Evolutionary conservation across 2,329 filamentous ascomycete genomes (phyloP), one percentile per base, ranked within the genome.

Genomic region (Sclerotinia nivalis): DNA sequence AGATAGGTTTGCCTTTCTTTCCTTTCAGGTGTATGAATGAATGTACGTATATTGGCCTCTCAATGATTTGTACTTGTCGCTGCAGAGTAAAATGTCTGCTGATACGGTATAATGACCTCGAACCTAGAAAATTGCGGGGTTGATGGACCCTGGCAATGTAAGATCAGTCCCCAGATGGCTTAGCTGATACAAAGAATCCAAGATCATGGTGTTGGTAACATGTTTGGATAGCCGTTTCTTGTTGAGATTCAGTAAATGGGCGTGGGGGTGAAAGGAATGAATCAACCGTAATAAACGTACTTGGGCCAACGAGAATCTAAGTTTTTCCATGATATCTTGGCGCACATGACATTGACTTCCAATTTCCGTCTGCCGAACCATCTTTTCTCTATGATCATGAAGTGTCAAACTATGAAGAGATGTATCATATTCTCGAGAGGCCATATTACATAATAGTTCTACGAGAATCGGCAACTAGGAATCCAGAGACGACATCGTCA

Each of bases 91-190:
- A 66, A 66, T 25, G 68, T 69, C 68, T 66, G 68, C 68, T 66
- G 68, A 69, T 69, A 31, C n/a, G 43, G 52, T 28, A 59, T 69
- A 50, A 66, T 69, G 61, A 66, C 61, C 52, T 66, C 60, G n/a
- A 56, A 43, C 43, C 43, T n/a, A 66, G 40, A 40, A n/a, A 47
- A 45, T 50, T 52, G 68, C 68, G 68, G 50, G 68, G 68, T 59
- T 52, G 43, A 52, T 31, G 22, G 64, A 61, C 34, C 43, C 61
- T 66, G n/a, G 56, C 37, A 34, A 37, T 47, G 50, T 54, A 65
- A 62, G 67, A 69, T 54, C 20, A 37, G 55, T 65, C 20, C 28
- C 18, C 25, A 43, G 55, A 49, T n/a, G 66, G 66, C 43, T 37
- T 68, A 62, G 66, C 37, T 62, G 31, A 40, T 9, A 37, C 18